Conservation (phyloP, 1,139 yeast genomes). For the Ogataea hybrid region DNA sequence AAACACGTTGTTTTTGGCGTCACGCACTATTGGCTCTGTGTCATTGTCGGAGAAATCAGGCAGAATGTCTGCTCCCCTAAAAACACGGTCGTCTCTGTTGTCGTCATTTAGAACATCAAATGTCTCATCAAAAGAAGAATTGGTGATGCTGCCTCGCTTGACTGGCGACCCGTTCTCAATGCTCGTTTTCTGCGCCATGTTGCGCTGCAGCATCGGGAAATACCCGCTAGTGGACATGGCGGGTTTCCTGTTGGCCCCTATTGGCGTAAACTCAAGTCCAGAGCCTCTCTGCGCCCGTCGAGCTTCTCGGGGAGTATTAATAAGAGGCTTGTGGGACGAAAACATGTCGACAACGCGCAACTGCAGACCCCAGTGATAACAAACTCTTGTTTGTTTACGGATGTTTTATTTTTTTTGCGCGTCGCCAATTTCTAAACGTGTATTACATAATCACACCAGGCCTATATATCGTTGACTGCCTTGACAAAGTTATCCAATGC, state of each 20-base stretch:
- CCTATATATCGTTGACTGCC: conserved; percentile 34
- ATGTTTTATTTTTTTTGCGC: conserved; percentile 8
- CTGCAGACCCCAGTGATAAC: conserved; percentile 2
- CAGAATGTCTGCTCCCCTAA: conserved; percentile 30
- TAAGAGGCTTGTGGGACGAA: conserved; percentile 20
- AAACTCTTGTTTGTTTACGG: conserved; percentile 8
- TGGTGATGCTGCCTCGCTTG: conserved; percentile 15
- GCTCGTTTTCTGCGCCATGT: conserved; percentile 15
- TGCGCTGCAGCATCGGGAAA: conserved; percentile 18
- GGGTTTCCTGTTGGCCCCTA: conserved; percentile 31
- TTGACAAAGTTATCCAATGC: conserved; percentile 58
- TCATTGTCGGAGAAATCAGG: conserved; percentile 24
- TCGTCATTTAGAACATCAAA: conserved; percentile 16
- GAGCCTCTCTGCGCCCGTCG: conserved; percentile 13
- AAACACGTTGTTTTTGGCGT: conserved; percentile 4
- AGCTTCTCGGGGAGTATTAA: conserved; percentile 17
- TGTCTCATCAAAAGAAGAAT: conserved; percentile 37
- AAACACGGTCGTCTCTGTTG: conserved; percentile 12
- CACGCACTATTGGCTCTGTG: conserved; percentile 6
- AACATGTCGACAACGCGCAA: conserved; percentile 15
- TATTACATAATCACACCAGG: conserved; percentile 1
- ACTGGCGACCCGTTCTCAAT: conserved; percentile 16
- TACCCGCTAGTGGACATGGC: conserved; percentile 10
- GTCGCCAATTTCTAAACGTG: conserved; percentile 1
- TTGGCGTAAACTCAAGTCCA: conserved; percentile 40